These are phyloP conservation scores for Groenewaldozyma salmanticensis DNA, from an alignment of 805 yeast genomes.

Conservation along the genomic window DNA sequence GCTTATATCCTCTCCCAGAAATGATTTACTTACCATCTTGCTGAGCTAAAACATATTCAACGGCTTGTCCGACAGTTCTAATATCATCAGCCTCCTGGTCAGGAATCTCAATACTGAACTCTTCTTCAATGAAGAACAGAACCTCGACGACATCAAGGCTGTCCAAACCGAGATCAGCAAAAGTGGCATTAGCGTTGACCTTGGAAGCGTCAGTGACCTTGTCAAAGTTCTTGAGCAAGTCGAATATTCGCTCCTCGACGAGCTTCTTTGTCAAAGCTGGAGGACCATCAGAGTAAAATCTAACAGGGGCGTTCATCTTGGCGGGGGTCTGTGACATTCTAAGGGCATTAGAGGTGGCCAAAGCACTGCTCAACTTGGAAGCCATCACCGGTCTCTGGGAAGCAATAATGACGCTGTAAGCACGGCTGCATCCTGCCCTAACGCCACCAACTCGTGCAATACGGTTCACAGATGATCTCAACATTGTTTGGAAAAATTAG, in stretches of 20 bases:
- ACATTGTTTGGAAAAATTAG: too few relatives aligned
- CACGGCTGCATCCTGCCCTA: too few relatives aligned
- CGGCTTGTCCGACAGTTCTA: conserved; percentile 88
- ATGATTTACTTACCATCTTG: conserved; percentile 32
- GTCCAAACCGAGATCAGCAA: conserved; percentile 69
- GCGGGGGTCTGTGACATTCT: neutral
- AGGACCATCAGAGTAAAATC: conserved; percentile 52
- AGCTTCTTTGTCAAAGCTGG: conserved; percentile 61
- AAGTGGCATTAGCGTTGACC: conserved; percentile 26
- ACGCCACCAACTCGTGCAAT: too few relatives aligned
- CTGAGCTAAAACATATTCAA: conserved; percentile 67
- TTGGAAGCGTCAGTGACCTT: conserved; percentile 34
- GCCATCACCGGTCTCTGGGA: too few relatives aligned
- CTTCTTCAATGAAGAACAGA: conserved; percentile 92
- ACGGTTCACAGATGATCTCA: too few relatives aligned
- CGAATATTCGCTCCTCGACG: conserved; percentile 70
- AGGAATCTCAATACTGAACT: conserved; percentile 45
- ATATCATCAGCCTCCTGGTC: conserved; percentile 90
- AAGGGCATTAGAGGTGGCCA: neutral
- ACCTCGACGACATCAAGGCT: conserved; percentile 93
- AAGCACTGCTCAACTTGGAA: neutral
- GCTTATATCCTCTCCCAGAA: too few relatives aligned
- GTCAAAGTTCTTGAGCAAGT: conserved; percentile 58
- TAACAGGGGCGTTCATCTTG: conserved; percentile 9
- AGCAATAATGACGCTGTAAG: too few relatives aligned